Evolutionary conservation across 2,329 filamentous ascomycete genomes (phyloP), one percentile per base, ranked within the genome.

Genomic region (Stagonosporopsis tanaceti): DNA sequence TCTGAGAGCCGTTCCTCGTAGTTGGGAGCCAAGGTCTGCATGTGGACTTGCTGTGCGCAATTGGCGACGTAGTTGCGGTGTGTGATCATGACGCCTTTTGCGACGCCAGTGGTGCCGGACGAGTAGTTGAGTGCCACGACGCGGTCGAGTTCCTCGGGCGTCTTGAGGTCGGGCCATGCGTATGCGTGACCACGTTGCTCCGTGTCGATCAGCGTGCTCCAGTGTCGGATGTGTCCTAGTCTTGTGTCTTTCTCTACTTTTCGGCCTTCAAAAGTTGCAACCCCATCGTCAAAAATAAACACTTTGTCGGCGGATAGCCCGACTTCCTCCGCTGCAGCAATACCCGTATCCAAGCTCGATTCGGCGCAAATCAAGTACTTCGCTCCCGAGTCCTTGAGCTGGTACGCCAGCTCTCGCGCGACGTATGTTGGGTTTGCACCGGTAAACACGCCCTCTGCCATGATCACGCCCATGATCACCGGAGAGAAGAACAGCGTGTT

Each of bases 31-130:
- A 82, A 72, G 11, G 76, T 64, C 2, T 71, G 65, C 22, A 86
- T 74, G 62, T 80, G 77, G n/a, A 83, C 79, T 15, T 86, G 84
- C 57, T 90, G 87, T 14, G 79, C 67, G 63, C 86, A 84, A 70
- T 94, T 94, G 60, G 90, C 83, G 40, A 93, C 84, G 68, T 92
- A 91, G 64, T 92, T 90, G 58, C 81, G 80, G 75, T 96, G 92
- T n/a, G 87, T 87, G 62, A 95, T 89, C 76, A 90, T 87, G 14
- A 95, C 92, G 11, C 92, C 92, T 73, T 96, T 96, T 9, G 92
- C 91, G 4, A 92, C 82, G 6, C 92, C 92, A 2, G 92, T 96
- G 1, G 90, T 93, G 11, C 91, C 87, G 28, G 85, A 89, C 62
- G 87, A 90, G 77, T 94, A 96, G 75, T 96, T 95, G 60, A 96